Evolutionary conservation across 768 basidiomycete genomes (phyloP).

Genomic region (Steccherinum ochraceum): DNA sequence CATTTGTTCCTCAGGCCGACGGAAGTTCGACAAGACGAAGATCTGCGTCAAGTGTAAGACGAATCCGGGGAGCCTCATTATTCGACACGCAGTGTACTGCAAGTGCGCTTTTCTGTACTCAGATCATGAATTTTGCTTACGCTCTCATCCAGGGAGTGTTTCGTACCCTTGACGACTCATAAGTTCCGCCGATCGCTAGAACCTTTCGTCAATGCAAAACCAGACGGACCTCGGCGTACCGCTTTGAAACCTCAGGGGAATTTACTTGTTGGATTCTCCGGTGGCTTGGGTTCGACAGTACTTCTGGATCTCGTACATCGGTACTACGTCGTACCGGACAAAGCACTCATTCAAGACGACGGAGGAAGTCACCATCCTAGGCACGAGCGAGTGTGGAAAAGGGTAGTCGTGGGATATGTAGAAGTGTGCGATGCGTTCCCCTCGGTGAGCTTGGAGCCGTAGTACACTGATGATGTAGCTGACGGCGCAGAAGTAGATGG

Average conservation of each 20-base stretch:
- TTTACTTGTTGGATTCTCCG: conserved; percentile 67
- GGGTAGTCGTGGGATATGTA: conserved; percentile 60
- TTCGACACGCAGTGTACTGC: conserved; percentile 82
- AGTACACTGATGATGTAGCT: too few relatives aligned
- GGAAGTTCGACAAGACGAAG: conserved; percentile 61
- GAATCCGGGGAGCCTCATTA: conserved; percentile 57
- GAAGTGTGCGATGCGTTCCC: conserved; percentile 58
- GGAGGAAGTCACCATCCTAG: conserved; percentile 67
- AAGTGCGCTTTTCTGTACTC: conserved; percentile 39
- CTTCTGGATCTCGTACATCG: conserved; percentile 62
- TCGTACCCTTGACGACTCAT: conserved; percentile 50
- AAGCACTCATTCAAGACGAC: conserved; percentile 24
- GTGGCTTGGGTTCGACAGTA: conserved; percentile 70
- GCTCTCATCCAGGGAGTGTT: conserved; percentile 47
- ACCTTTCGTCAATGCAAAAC: conserved; percentile 52
- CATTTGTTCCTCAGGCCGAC: conserved; percentile 38
- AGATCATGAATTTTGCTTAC: neutral
- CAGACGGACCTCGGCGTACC: conserved; percentile 50
- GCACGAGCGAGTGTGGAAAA: conserved; percentile 55
- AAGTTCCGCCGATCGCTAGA: conserved; percentile 66
- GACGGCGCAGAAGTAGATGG: conserved; percentile 32
- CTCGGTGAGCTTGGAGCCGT: conserved; percentile 40
- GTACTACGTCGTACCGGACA: conserved; percentile 32
- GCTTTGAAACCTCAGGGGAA: conserved; percentile 63
- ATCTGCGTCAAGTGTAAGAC: conserved; percentile 72